Conservation (phyloP, 768 basidiomycete species). For the Thelephora aurantiotincta region DNA sequence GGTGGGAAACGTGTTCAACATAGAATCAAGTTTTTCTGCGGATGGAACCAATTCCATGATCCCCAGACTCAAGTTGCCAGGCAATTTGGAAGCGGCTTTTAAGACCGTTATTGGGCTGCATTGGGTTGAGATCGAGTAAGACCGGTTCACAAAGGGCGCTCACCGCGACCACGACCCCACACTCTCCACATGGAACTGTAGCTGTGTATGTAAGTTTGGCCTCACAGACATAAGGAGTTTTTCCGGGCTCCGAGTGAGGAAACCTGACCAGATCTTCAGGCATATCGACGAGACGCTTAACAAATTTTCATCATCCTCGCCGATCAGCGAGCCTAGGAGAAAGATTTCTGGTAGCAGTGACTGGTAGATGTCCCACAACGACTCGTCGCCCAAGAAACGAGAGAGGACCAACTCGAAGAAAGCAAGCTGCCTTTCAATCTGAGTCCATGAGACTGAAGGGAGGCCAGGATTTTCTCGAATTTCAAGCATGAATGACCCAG, state of each 20-base stretch:
- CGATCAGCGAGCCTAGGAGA: conserved; percentile 32
- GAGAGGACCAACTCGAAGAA: conserved; percentile 21
- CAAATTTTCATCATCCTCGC: conserved; percentile 9
- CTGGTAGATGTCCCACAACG: conserved; percentile 2
- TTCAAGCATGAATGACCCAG: conserved; percentile 21
- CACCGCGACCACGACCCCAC: conserved; percentile 13
- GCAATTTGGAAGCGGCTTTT: conserved; percentile 12
- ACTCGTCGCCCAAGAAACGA: conserved; percentile 5
- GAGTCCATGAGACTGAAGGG: conserved; percentile 6
- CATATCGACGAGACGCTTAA: not conserved
- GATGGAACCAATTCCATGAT: conserved; percentile 40
- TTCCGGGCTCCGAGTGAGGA: too few species aligned
- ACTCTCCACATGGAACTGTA: not conserved
- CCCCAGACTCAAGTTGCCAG: conserved; percentile 24
- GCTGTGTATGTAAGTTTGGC: too few species aligned
- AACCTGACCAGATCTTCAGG: too few species aligned
- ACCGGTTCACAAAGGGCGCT: not conserved
- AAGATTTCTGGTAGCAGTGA: conserved; percentile 30
- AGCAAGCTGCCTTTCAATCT: conserved; percentile 12
- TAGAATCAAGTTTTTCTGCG: conserved; percentile 26
- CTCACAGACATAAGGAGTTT: too few species aligned
- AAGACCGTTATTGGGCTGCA: conserved; percentile 16
- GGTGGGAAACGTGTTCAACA: conserved; percentile 28
- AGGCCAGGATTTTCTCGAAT: conserved; percentile 21
- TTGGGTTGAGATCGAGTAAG: conserved; percentile 7